Percentiles rank a stretch among this genome's conserved stretches.
phyloP scores from a whole-genome alignment of 1,139 yeast species.

The Debaryomyces psychrophilus region DNA sequence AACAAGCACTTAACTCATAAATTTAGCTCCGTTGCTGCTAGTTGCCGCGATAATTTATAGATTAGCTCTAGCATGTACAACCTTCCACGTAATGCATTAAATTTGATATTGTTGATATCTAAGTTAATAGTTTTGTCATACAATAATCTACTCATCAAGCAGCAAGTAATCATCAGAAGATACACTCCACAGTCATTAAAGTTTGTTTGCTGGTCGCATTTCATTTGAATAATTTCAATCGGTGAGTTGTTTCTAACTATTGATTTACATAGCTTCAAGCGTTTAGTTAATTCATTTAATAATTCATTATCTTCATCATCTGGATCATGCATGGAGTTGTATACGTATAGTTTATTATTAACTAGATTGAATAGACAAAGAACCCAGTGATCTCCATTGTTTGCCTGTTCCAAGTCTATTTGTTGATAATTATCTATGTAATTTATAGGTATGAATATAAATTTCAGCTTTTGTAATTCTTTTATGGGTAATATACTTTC shows the following conservation, averaged over 20 bases:
- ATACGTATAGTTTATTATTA: slow-evolving; percentile 36
- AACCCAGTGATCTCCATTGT: slow-evolving; percentile 52
- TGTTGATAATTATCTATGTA: slow-evolving; percentile 37
- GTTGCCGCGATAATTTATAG: slow-evolving; percentile 4
- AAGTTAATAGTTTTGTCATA: slow-evolving; percentile 24
- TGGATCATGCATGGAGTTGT: slow-evolving; percentile 43
- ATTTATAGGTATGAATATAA: slow-evolving; percentile 46
- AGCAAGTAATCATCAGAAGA: slow-evolving; percentile 44
- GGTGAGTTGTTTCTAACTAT: slow-evolving; percentile 21
- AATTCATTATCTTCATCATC: slow-evolving; percentile 23
- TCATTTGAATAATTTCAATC: slow-evolving; percentile 30
- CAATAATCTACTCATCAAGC: slow-evolving; percentile 31
- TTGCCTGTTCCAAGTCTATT: slow-evolving; percentile 33
- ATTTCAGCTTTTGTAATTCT: slow-evolving; percentile 36
- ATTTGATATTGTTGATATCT: slow-evolving; percentile 30
- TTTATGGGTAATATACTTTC: slow-evolving; percentile 32
- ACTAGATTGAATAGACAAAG: slow-evolving; percentile 36
- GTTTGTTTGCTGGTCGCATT: slow-evolving; percentile 48
- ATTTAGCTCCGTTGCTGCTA: neutral
- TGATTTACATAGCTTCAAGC: slow-evolving; percentile 28
- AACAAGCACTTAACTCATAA: slow-evolving; percentile 24
- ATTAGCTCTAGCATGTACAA: slow-evolving; percentile 26
- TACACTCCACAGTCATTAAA: slow-evolving; percentile 53
- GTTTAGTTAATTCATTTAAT: slow-evolving; percentile 26
- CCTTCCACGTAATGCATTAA: slow-evolving; percentile 37